Percentiles rank a stretch among this genome's conserved stretches.
Evolutionary conservation across 2,329 filamentous ascomycete species (phyloP).

Genomic region (Akanthomyces uredinophilus): DNA sequence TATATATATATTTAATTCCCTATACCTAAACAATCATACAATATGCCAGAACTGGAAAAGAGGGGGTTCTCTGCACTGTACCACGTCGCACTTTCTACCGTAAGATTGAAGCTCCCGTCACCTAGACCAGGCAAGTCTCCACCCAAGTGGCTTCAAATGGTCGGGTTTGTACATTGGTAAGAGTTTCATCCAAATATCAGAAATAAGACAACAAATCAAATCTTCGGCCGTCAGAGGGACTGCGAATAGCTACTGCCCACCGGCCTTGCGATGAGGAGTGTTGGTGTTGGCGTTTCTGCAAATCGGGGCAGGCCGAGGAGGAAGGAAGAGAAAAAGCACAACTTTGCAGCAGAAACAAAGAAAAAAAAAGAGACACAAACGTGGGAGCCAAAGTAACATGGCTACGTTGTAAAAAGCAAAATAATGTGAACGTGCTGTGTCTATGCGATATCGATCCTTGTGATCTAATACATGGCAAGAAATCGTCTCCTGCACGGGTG

Average conservation of each 20-base stretch:
- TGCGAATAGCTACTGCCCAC: background rate
- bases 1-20: conserved; percentile 9
- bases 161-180: background rate
- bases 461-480: conserved; percentile 15
- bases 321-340: conserved; percentile 18
- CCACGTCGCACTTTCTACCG: background rate
- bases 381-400: conserved; percentile 26
- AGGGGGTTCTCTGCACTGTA: background rate
- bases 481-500: conserved; percentile 1
- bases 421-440: conserved; percentile 17
- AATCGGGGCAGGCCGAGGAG: conserved; percentile 12
- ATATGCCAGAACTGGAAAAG: conserved; percentile 8
- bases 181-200: background rate
- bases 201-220: conserved; percentile 13
- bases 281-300: background rate
- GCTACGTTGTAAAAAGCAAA: conserved; percentile 17
- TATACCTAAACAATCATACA: conserved; percentile 15
- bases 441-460: conserved; percentile 16
- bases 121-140: background rate
- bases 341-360: conserved; percentile 10
- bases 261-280: background rate
- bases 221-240: background rate
- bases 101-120: conserved; percentile 4
- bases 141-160: background rate
- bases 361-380: background rate